phyloP scores from a whole-genome alignment of 257 asterid species.

The Salvia hispanica region DNA sequence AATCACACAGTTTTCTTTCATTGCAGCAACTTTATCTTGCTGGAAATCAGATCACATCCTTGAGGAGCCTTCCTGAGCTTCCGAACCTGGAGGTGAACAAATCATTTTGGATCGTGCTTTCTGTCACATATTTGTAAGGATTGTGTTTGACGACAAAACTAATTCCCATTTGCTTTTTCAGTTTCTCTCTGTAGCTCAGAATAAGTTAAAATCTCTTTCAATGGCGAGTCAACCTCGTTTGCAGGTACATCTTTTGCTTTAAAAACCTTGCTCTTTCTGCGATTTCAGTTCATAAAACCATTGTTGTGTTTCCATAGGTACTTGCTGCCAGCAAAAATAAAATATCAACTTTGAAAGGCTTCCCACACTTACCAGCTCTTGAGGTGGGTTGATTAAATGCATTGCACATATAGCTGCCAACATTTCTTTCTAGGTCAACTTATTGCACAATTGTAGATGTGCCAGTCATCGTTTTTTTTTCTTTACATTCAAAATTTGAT shows the following conservation, averaged over 20 bases:
- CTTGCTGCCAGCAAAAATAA: constrained; percentile 98
- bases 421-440: background rate
- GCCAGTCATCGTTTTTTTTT: constrained; percentile 7
- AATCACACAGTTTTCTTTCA: constrained; percentile 26
- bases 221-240: constrained; percentile 99
- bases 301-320: constrained; percentile 54
- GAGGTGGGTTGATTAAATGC: constrained; percentile 67
- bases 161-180: constrained; percentile 40
- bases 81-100: constrained; percentile 92
- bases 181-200: constrained; percentile 99
- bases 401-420: background rate
- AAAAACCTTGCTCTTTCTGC: constrained; percentile 19
- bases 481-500: constrained; percentile 12
- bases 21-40: constrained; percentile 99
- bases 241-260: constrained; percentile 65
- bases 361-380: constrained; percentile 89
- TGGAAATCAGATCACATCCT: constrained; percentile 92
- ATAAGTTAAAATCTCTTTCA: constrained; percentile 88
- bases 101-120: constrained; percentile 19
- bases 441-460: constrained; percentile 12
- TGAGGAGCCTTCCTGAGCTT: constrained; percentile 96
- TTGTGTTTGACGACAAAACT: constrained; percentile 18
- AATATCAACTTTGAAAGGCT: constrained; percentile 95
- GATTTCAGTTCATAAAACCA: constrained; percentile 27
- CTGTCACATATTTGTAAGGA: constrained; percentile 25